phyloP scores from a whole-genome alignment of 164 flowering plant genomes.

The Magnolia sinica region DNA sequence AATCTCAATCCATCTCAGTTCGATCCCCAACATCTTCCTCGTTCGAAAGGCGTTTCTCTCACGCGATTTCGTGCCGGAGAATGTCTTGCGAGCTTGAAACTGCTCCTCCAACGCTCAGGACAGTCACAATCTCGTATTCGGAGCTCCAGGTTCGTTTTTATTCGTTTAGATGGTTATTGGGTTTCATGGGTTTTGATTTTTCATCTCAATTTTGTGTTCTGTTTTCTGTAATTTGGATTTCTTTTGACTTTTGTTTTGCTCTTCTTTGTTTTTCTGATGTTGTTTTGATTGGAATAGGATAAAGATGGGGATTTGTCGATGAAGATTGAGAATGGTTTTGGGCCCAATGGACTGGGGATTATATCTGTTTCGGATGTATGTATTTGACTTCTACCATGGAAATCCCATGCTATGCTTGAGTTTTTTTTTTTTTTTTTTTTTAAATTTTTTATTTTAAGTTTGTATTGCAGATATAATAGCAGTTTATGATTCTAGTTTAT shows the following conservation, averaged over 20 bases:
- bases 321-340: slow-evolving; percentile 83
- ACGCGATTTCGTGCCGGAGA: slow-evolving; percentile 9
- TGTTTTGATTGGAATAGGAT: slow-evolving; percentile 34
- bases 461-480: background rate
- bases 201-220: too few species aligned
- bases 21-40: slow-evolving; percentile 7
- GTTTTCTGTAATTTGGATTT: background rate
- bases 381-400: background rate
- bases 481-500: background rate
- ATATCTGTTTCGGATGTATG: slow-evolving; percentile 63
- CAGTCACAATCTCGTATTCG: slow-evolving; percentile 55
- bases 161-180: background rate
- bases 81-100: slow-evolving; percentile 29
- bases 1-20: background rate
- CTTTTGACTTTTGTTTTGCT: too few species aligned
- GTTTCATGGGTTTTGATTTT: background rate
- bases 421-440: background rate
- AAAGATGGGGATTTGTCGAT: slow-evolving; percentile 51
- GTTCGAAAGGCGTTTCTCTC: slow-evolving; percentile 1
- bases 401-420: too few species aligned
- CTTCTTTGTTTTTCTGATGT: slow-evolving; percentile 1
- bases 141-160: slow-evolving; percentile 43
- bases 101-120: slow-evolving; percentile 31
- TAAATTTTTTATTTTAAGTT: background rate
- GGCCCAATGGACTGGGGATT: slow-evolving; percentile 81